phyloP scores from a whole-genome alignment of 345 rosid genomes.

The Lumnitzera racemosa region DNA sequence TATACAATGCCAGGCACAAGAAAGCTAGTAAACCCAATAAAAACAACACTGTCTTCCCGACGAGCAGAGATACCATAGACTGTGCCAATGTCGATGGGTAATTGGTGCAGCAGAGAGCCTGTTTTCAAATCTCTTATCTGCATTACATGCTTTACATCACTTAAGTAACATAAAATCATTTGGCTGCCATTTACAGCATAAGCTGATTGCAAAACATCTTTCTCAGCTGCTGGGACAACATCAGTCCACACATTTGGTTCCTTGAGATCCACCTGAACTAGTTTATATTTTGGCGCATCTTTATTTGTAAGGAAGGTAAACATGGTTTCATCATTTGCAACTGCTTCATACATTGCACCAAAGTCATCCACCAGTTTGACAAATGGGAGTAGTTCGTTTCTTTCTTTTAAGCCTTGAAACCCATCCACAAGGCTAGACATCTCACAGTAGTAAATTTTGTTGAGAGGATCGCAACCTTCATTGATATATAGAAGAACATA shows the following conservation, averaged over 20 bases:
- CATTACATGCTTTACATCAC: slow-evolving; percentile 71
- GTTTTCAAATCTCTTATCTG: slow-evolving; percentile 77
- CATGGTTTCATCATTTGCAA: slow-evolving; percentile 66
- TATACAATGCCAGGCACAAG: slow-evolving; percentile 83
- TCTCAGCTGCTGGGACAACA: slow-evolving; percentile 61
- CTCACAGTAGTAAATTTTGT: slow-evolving; percentile 72
- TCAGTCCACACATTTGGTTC: slow-evolving; percentile 76
- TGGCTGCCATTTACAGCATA: slow-evolving; percentile 54
- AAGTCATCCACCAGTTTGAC: slow-evolving; percentile 67
- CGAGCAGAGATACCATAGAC: slow-evolving; percentile 57
- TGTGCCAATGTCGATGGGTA: slow-evolving; percentile 80
- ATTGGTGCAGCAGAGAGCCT: slow-evolving; percentile 60
- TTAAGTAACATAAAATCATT: slow-evolving; percentile 72
- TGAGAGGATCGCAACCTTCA: slow-evolving; percentile 74
- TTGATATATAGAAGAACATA: slow-evolving; percentile 46
- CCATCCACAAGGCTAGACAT: slow-evolving; percentile 59
- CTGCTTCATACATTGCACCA: slow-evolving; percentile 47
- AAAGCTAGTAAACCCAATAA: slow-evolving; percentile 74
- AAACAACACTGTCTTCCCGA: slow-evolving; percentile 46
- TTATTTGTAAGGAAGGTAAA: slow-evolving; percentile 79
- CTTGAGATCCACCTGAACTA: slow-evolving; percentile 70
- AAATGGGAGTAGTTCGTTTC: slow-evolving; percentile 51
- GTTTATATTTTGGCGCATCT: slow-evolving; percentile 76
- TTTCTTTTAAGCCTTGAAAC: slow-evolving; percentile 51
- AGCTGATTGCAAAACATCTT: slow-evolving; percentile 75